Percentiles rank a stretch among this genome's conserved stretches.
Evolutionary conservation across 495 filamentous ascomycete genomes (phyloP).

Genomic region (Penicillium psychrofluorescens): DNA sequence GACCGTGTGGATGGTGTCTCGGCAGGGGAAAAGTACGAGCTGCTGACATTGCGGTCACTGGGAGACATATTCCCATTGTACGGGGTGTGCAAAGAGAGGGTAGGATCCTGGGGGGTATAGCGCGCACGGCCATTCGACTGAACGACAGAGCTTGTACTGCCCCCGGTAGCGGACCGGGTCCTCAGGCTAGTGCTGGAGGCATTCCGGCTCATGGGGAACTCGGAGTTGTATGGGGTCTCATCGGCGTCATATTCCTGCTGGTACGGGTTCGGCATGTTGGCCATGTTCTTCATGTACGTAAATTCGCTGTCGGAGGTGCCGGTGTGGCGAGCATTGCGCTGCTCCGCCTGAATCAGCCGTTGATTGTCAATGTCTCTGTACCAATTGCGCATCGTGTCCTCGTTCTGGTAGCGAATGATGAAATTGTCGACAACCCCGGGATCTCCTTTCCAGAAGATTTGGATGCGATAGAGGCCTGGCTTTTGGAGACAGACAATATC

Average conservation of each 20-base stretch:
- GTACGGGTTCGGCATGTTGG: constrained; percentile 70
- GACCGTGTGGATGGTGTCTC: constrained; percentile 85
- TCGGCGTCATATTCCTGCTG: constrained; percentile 72
- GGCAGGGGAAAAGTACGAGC: constrained; percentile 88
- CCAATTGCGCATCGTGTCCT: constrained; percentile 91
- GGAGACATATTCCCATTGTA: constrained; percentile 41
- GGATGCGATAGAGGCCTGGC: constrained; percentile 87
- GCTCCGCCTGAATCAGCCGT: constrained; percentile 34
- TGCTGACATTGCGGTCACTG: constrained; percentile 40
- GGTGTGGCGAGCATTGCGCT: constrained; percentile 42
- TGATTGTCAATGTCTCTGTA: constrained; percentile 50
- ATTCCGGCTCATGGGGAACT: constrained; percentile 64
- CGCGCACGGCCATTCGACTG: constrained; percentile 49
- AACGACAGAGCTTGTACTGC: constrained; percentile 48
- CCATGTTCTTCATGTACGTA: constrained; percentile 64
- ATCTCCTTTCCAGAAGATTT: constrained; percentile 98
- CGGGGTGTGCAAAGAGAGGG: constrained; percentile 70
- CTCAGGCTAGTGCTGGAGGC: constrained; percentile 73
- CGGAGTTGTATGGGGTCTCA: constrained; percentile 40
- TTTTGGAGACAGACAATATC: constrained; percentile 78
- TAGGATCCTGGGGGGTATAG: constrained; percentile 57
- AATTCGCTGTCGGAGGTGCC: constrained; percentile 69
- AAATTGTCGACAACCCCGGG: constrained; percentile 95
- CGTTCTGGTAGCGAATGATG: constrained; percentile 82
- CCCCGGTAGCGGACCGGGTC: constrained; percentile 70